phyloP scores from a whole-genome alignment of 305 asterid species.

The Stenogyne calaminthoides region DNA sequence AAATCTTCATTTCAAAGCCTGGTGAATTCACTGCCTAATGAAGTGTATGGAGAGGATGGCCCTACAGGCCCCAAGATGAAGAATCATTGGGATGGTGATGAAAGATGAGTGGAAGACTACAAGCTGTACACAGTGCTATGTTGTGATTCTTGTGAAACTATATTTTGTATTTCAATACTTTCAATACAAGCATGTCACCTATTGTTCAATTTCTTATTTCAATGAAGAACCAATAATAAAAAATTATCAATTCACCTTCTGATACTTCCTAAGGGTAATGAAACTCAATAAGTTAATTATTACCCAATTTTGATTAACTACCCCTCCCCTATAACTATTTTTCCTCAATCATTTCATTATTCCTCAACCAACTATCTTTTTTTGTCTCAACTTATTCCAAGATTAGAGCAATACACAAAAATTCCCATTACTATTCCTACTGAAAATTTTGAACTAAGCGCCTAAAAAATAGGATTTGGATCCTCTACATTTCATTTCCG shows the following conservation, averaged over 20 bases:
- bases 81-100: slow-evolving; percentile 65
- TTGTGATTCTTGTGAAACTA: neutral
- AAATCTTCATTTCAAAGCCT: slow-evolving; percentile 41
- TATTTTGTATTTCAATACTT: neutral
- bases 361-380: no score
- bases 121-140: neutral
- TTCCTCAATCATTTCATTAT: no score
- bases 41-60: slow-evolving; percentile 67
- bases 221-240: neutral
- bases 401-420: no score
- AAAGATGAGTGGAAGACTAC: slow-evolving; percentile 25
- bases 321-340: no score
- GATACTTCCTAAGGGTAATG: no score
- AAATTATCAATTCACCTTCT: no score
- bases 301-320: no score
- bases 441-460: no score
- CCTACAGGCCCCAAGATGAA: slow-evolving; percentile 86
- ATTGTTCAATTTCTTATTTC: neutral
- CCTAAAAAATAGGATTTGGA: neutral
- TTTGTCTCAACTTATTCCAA: no score
- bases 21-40: slow-evolving; percentile 52
- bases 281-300: no score
- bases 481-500: no score
- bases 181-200: neutral
- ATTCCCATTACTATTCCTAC: no score